Conservation (phyloP, 1,139 yeast species). For the Candida glucosophila region DNA sequence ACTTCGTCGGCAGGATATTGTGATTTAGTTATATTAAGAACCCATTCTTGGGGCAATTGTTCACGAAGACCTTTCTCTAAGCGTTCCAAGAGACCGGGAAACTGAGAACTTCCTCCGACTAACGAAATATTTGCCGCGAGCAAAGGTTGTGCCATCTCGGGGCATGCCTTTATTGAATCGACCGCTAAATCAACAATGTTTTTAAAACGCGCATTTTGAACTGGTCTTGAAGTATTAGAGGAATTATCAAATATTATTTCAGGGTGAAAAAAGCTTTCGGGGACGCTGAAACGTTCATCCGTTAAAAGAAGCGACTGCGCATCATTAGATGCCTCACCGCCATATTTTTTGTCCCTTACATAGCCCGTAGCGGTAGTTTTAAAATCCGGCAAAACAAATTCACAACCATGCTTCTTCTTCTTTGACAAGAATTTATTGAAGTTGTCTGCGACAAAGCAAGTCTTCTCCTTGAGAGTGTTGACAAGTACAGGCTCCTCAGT, state of each 20-base stretch:
- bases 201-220: slow-evolving; percentile 52
- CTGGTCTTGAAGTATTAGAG: slow-evolving; percentile 19
- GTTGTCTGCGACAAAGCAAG: slow-evolving; percentile 66
- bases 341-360: slow-evolving; percentile 17
- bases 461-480: slow-evolving; percentile 75
- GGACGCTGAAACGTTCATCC: slow-evolving; percentile 82
- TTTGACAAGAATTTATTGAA: slow-evolving; percentile 49
- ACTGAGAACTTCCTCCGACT: slow-evolving; percentile 73
- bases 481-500: slow-evolving; percentile 83
- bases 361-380: slow-evolving; percentile 70
- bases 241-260: slow-evolving; percentile 46
- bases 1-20: slow-evolving; percentile 16
- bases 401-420: slow-evolving; percentile 28
- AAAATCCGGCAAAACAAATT: slow-evolving; percentile 81
- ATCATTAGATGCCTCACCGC: slow-evolving; percentile 19
- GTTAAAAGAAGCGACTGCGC: slow-evolving; percentile 59
- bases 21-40: slow-evolving; percentile 35
- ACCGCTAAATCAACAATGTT: slow-evolving; percentile 70
- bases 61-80: slow-evolving; percentile 51
- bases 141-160: slow-evolving; percentile 68
- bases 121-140: slow-evolving; percentile 72
- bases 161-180: slow-evolving; percentile 62
- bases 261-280: slow-evolving; percentile 84
- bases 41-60: slow-evolving; percentile 64
- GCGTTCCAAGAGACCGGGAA: slow-evolving; percentile 61